phyloP scores from a whole-genome alignment of 1,139 yeast species.

The Suhomyces taliae region DNA sequence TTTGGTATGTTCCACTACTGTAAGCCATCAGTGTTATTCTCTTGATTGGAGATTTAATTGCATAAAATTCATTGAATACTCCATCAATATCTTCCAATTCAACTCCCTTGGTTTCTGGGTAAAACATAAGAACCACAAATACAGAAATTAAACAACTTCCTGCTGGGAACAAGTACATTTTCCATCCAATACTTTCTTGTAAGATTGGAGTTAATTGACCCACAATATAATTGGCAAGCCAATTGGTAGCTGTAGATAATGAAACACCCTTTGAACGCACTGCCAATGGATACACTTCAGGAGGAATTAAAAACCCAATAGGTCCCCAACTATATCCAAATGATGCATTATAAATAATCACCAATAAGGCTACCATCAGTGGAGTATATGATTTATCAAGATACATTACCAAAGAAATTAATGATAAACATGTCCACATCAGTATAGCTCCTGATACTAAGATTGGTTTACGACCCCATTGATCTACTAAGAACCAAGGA shows the following conservation, averaged over 20 bases:
- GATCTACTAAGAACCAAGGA: slow-evolving; percentile 57
- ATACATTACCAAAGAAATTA: slow-evolving; percentile 43
- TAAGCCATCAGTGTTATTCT: slow-evolving; percentile 7
- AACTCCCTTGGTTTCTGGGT: slow-evolving; percentile 58
- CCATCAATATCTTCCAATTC: slow-evolving; percentile 60
- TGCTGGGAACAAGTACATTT: slow-evolving; percentile 51
- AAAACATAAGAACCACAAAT: slow-evolving; percentile 43
- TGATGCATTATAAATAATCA: slow-evolving; percentile 51
- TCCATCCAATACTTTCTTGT: slow-evolving; percentile 50
- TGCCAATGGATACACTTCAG: slow-evolving; percentile 54
- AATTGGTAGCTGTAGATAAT: slow-evolving; percentile 54
- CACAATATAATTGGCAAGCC: slow-evolving; percentile 55
- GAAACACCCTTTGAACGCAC: slow-evolving; percentile 57
- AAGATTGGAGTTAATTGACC: slow-evolving; percentile 56
- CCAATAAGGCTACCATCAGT: slow-evolving; percentile 47
- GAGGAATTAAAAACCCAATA: slow-evolving; percentile 54
- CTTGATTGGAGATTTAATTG: slow-evolving; percentile 15
- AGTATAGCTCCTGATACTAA: slow-evolving; percentile 48
- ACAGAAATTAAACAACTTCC: slow-evolving; percentile 46
- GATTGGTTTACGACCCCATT: slow-evolving; percentile 55
- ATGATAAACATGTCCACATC: slow-evolving; percentile 45
- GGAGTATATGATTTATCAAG: slow-evolving; percentile 42
- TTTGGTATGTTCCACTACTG: background rate
- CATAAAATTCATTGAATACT: slow-evolving; percentile 59
- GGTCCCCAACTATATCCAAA: slow-evolving; percentile 63